Base-by-base conservation (phyloP, 2,329 filamentous ascomycete genomes). In the Neospermospora avenae region DNA sequence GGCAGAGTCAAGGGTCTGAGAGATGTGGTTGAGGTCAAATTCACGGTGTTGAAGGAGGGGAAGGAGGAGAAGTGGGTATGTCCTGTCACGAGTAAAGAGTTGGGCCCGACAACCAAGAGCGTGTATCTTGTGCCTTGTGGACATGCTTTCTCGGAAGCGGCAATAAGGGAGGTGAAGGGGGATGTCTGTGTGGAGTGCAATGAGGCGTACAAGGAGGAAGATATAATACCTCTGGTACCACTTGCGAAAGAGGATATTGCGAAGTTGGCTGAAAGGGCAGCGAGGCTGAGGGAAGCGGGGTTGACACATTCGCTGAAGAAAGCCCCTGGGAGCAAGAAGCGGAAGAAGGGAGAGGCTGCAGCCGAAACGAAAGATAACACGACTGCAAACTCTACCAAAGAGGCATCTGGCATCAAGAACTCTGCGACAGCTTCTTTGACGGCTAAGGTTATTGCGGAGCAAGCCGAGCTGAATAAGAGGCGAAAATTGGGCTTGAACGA, bases 61-160 rank as follows among this genome's bases (percentile, higher is more conserved):
- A 76, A 74, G 62, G 74, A 73, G 10, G 84, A 87, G 69, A 82
- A 80, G 59, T 93, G 88, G 83, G 83, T 91, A 28, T 99, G 95
- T 71, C 93, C 93, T 0, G 84, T 98, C 57, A 96, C 93, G 1
- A 84, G 89, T 69, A 96, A 96, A 73, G 87, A 89, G 72, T 77
- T 99, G 24, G 95, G 95, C 0, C 86, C 92, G 0, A 81, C 81
- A 4, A 86, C 88, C 16, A 93, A 88, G 74, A 82, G 91, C 0
- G 91, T 96, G 1, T 99, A 98, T 70, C 70, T 99, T 2, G 90
- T 98, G 4, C 95, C 95, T 0, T 99, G 95, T 70, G 96, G 95
- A 0, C 96, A 99, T 78, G 93, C 91, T 0, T 98, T 98, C 75
- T 88, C 91, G 0, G 92, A 96, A 63, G 85, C 86, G 56, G 91